phyloP scores from a whole-genome alignment of 129 eudicot species.

The Chrysanthemum lavandulifolium region DNA sequence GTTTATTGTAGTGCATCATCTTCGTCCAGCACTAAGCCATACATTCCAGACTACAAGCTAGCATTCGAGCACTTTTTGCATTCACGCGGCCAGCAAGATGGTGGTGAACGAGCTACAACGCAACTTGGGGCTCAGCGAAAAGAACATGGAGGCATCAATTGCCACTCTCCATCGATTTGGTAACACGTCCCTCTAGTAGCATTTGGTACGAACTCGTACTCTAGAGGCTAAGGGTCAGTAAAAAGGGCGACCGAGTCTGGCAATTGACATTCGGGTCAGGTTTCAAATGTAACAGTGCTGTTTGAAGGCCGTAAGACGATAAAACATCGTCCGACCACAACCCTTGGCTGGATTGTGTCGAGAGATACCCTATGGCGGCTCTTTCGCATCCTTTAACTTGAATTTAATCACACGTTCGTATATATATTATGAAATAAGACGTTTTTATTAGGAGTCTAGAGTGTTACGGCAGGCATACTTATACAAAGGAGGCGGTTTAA shows the following conservation, averaged over 20 bases:
- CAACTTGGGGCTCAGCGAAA: conserved; percentile 65
- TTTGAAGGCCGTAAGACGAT: conserved; percentile 60
- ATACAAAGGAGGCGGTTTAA: too few relatives aligned
- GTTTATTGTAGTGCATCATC: conserved; percentile 10
- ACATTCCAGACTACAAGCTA: conserved; percentile 89
- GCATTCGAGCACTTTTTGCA: conserved; percentile 92
- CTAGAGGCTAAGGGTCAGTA: conserved; percentile 68
- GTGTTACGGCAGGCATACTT: background rate
- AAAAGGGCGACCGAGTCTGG: conserved; percentile 81
- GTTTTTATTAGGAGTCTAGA: background rate
- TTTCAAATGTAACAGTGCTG: conserved; percentile 79
- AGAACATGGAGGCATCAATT: conserved; percentile 70
- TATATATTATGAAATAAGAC: background rate
- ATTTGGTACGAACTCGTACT: conserved; percentile 83
- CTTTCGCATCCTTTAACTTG: conserved; percentile 12
- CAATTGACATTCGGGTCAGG: conserved; percentile 85
- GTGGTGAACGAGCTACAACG: conserved; percentile 76
- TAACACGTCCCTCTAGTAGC: conserved; percentile 88
- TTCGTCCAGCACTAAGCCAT: conserved; percentile 46
- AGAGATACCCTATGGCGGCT: conserved; percentile 40
- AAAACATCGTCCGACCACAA: conserved; percentile 37
- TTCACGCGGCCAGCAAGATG: conserved; percentile 78
- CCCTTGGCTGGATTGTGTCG: conserved; percentile 69
- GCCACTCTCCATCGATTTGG: conserved; percentile 80
- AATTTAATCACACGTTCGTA: background rate